Conservation (phyloP, 1,139 yeast genomes). For the Candida freyschussii region DNA sequence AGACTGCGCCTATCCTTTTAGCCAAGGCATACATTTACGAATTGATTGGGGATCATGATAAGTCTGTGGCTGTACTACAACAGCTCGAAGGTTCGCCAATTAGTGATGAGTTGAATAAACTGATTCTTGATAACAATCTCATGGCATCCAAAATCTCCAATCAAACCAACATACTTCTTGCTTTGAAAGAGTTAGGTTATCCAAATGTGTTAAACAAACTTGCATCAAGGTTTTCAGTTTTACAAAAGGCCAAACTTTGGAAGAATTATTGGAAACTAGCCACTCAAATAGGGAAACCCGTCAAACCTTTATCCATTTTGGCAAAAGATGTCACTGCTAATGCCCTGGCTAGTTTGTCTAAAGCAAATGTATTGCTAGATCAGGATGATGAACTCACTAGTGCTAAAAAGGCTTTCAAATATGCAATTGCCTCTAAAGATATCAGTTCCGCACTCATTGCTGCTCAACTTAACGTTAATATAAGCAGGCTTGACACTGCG, state of each 20-base stretch:
- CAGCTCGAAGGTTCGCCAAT: slow-evolving; percentile 25
- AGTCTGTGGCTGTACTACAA: slow-evolving; percentile 40
- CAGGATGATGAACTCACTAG: slow-evolving; percentile 13
- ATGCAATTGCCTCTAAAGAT: slow-evolving; percentile 26
- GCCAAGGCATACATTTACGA: slow-evolving; percentile 68
- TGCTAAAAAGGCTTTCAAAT: slow-evolving; percentile 30
- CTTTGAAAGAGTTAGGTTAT: slow-evolving; percentile 30
- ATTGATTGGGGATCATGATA: slow-evolving; percentile 37
- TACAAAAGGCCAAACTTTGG: slow-evolving; percentile 16
- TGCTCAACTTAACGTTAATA: slow-evolving; percentile 39
- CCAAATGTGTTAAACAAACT: slow-evolving; percentile 21
- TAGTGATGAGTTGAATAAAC: slow-evolving; percentile 23
- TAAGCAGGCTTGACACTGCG: slow-evolving; percentile 43
- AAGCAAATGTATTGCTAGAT: slow-evolving; percentile 16
- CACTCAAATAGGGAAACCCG: slow-evolving; percentile 14
- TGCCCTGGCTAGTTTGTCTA: slow-evolving; percentile 11
- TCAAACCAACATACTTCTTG: slow-evolving; percentile 24
- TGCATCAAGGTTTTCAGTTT: slow-evolving; percentile 19
- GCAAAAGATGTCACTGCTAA: slow-evolving; percentile 13
- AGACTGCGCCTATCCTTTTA: slow-evolving; percentile 57
- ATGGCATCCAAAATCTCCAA: slow-evolving; percentile 22
- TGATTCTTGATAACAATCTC: slow-evolving; percentile 30
- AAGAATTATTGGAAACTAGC: slow-evolving; percentile 22
- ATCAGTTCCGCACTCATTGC: slow-evolving; percentile 39
- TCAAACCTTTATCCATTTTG: slow-evolving; percentile 4